Percentiles rank a stretch among this genome's conserved stretches.
Conservation (phyloP, 2,329 filamentous ascomycete genomes). For the Blumeria graminis region DNA sequence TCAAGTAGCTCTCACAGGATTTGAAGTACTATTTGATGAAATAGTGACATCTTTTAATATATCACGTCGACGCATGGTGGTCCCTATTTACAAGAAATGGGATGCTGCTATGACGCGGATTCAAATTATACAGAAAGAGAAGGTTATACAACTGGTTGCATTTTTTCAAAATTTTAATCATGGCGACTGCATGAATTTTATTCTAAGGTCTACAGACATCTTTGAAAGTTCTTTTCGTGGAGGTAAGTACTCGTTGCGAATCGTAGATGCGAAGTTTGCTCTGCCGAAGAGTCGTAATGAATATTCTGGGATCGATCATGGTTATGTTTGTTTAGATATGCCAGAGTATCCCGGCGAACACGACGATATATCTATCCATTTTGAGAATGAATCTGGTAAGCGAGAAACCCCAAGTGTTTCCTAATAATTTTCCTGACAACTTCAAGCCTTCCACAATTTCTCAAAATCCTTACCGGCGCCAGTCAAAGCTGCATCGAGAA, state of each 20-base stretch:
- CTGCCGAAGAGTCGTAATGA: constrained; percentile 35
- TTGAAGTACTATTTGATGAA: constrained; percentile 48
- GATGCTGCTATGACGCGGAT: constrained; percentile 59
- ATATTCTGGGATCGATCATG: constrained; percentile 31
- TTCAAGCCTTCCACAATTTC: constrained; percentile 10
- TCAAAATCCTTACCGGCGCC: constrained; percentile 14
- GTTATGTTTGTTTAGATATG: constrained; percentile 66
- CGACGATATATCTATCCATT: constrained; percentile 69
- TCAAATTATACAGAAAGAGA: constrained; percentile 57
- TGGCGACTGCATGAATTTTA: constrained; percentile 72
- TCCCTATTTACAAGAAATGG: constrained; percentile 87
- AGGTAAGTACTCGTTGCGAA: constrained; percentile 46
- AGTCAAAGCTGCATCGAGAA: constrained; percentile 13
- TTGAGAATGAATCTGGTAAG: constrained; percentile 42
- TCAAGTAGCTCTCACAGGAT: constrained; percentile 58
- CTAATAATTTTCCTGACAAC: neutral
- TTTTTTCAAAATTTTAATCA: constrained; percentile 80
- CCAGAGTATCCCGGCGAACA: constrained; percentile 80
- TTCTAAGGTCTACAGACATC: constrained; percentile 59
- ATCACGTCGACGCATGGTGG: constrained; percentile 64
- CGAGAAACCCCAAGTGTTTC: neutral
- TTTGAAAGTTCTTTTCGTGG: constrained; percentile 45
- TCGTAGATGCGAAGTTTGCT: constrained; percentile 80
- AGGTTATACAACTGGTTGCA: constrained; percentile 50
- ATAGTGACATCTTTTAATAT: constrained; percentile 56